Evolutionary conservation across 2,329 filamentous ascomycete species (phyloP), one percentile per base, ranked within the genome.

Genomic region (Aspergillus pseudonomiae): DNA sequence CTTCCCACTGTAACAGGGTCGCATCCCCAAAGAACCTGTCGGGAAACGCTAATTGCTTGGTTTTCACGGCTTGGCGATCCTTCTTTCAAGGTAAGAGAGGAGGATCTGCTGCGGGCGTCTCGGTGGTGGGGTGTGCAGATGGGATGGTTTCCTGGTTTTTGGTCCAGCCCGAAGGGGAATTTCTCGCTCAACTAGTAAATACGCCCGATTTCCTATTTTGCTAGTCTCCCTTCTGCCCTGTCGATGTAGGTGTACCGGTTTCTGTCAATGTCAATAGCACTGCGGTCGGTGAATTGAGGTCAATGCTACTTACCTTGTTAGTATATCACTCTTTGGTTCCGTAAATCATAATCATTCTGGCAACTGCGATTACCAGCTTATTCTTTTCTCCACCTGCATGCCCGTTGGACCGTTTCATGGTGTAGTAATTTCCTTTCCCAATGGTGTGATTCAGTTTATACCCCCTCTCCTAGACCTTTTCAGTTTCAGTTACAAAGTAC

Each of bases 91-190:
- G 19, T 26, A 50, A 30, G 61, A 39, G 43, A 63, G 53, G 62
- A 45, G 56, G 62, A 63, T 63, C 62, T 57, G 46, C 58, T 55
- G 62, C 62, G 53, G 45, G 46, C 24, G 46, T 48, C 43, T 34
- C 52, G 52, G 52, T 32, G 59, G 62, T 61, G 62, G 62, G 59
- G 54, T 63, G 54, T 63, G 59, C 62, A 61, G 62, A 57, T 59
- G 46, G 46, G 46, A 14, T 43, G 43, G 32, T 58, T 58, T 63
- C 62, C 58, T 46, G 62, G 62, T 63, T 61, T 57, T 60, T 36
- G 43, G 43, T 30, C 21, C 24, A 30, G 36, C n/a, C 30, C 45
- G 21, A 61, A 39, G 59, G 52, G 59, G 43, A 57, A 48, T 48
- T 56, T 24, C 26, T 59, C 14, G 21, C 30, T 5, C 21, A 50